Percentiles rank a stretch among this genome's conserved stretches.
Conservation (phyloP, 192 early-diverging fungal species). For the Piromyces finnis region DNA sequence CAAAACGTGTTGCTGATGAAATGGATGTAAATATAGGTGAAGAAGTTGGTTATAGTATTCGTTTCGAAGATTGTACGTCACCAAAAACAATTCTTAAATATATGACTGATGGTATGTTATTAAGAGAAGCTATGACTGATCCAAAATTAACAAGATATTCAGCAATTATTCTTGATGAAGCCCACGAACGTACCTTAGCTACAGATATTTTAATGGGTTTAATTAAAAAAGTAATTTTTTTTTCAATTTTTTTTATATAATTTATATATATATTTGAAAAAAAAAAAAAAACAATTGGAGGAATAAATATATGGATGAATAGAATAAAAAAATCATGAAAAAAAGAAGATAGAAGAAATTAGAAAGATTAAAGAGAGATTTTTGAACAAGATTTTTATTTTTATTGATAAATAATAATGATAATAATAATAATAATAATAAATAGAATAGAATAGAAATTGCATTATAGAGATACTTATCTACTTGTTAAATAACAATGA, state of each 20-base stretch:
- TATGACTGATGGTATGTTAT: conserved; percentile 98
- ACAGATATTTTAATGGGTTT: conserved; percentile 99
- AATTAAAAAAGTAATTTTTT: conserved; percentile 55
- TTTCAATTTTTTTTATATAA: conserved; percentile 3
- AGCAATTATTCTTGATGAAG: conserved; percentile 93
- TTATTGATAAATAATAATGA: too few relatives aligned
- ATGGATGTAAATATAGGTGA: conserved; percentile 83
- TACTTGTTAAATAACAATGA: too few relatives aligned
- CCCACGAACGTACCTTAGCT: conserved; percentile 88
- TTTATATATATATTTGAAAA: not conserved
- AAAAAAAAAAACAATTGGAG: too few relatives aligned
- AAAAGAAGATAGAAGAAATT: too few relatives aligned
- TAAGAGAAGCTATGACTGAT: conserved; percentile 94
- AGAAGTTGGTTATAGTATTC: conserved; percentile 95
- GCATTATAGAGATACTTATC: too few relatives aligned
- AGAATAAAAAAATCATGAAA: too few relatives aligned
- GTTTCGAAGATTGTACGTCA: conserved; percentile 92
- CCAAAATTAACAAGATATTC: conserved; percentile 74
- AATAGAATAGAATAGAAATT: too few relatives aligned
- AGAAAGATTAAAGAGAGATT: too few relatives aligned
- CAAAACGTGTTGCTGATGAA: conserved; percentile 95
- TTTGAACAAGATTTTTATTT: too few relatives aligned
- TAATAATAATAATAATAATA: too few relatives aligned
- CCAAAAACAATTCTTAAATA: conserved; percentile 77
- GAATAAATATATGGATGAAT: too few relatives aligned